phyloP scores from a whole-genome alignment of 2,329 filamentous ascomycete genomes.

The Aschersonia sp. region DNA sequence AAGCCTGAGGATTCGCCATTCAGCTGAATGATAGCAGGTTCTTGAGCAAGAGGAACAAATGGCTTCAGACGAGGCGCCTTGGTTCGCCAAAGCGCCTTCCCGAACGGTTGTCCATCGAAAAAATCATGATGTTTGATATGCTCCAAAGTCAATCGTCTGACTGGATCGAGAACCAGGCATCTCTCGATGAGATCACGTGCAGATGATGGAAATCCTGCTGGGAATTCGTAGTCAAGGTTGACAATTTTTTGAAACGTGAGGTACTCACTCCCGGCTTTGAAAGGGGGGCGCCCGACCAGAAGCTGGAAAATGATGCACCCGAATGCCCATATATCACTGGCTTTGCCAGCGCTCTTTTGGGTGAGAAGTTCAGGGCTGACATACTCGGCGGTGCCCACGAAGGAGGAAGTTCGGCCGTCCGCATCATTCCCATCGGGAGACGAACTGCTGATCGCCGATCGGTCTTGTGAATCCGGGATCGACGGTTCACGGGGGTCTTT shows the following conservation, averaged over 20 bases:
- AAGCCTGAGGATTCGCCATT: constrained; percentile 34
- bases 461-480: constrained; percentile 23
- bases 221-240: constrained; percentile 85
- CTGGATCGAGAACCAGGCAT: constrained; percentile 77
- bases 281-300: constrained; percentile 86
- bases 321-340: constrained; percentile 96
- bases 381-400: constrained; percentile 95
- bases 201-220: constrained; percentile 69
- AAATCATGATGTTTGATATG: constrained; percentile 96
- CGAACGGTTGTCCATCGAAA: constrained; percentile 78
- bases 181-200: constrained; percentile 85
- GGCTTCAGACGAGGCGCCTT: constrained; percentile 79
- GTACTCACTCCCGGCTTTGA: constrained; percentile 93
- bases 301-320: constrained; percentile 97
- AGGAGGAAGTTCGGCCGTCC: constrained; percentile 72
- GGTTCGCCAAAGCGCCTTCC: constrained; percentile 72
- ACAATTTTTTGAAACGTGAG: constrained; percentile 98
- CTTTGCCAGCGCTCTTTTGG: constrained; percentile 94
- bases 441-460: constrained; percentile 16
- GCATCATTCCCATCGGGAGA: constrained; percentile 31
- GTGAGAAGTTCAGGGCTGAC: constrained; percentile 95
- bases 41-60: constrained; percentile 63
- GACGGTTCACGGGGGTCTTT: constrained; percentile 23
- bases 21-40: constrained; percentile 60
- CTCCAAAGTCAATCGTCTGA: constrained; percentile 74